Evolutionary conservation across 1,284 basidiomycete genomes (phyloP).

Genomic region (Cutaneotrichosporon dermatis): DNA sequence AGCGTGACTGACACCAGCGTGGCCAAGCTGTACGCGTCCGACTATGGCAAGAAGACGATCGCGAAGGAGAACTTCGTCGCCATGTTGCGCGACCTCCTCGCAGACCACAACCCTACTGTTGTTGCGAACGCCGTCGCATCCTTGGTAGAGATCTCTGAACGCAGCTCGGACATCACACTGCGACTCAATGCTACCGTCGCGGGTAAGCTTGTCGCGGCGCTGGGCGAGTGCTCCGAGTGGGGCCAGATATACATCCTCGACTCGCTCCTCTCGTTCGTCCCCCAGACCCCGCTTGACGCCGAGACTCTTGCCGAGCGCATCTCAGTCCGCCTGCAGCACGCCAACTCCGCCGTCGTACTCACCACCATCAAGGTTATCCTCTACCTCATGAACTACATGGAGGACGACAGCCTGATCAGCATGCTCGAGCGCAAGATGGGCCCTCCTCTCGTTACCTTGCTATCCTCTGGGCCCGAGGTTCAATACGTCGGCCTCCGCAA

Average conservation of each 20-base stretch:
- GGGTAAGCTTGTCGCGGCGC: constrained; percentile 80
- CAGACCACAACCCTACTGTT: constrained; percentile 91
- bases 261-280: constrained; percentile 86
- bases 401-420: constrained; percentile 76
- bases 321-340: constrained; percentile 87
- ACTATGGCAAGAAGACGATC: constrained; percentile 71
- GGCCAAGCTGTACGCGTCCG: constrained; percentile 92
- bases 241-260: constrained; percentile 98
- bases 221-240: constrained; percentile 99
- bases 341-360: constrained; percentile 89
- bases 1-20: constrained; percentile 52
- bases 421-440: constrained; percentile 95
- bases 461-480: constrained; percentile 61
- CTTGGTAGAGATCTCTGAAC: constrained; percentile 72
- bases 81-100: constrained; percentile 65
- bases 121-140: constrained; percentile 97
- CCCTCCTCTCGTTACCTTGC: constrained; percentile 65
- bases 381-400: constrained; percentile 99
- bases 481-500: constrained; percentile 97
- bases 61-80: constrained; percentile 90
- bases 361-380: constrained; percentile 91
- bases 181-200: constrained; percentile 48
- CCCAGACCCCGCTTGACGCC: constrained; percentile 79
- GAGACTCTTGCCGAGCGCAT: constrained; percentile 92
- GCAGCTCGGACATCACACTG: constrained; percentile 55